phyloP scores from a whole-genome alignment of 202 grass and related monocot genomes.

The Thinopyrum obtusiflorum region DNA sequence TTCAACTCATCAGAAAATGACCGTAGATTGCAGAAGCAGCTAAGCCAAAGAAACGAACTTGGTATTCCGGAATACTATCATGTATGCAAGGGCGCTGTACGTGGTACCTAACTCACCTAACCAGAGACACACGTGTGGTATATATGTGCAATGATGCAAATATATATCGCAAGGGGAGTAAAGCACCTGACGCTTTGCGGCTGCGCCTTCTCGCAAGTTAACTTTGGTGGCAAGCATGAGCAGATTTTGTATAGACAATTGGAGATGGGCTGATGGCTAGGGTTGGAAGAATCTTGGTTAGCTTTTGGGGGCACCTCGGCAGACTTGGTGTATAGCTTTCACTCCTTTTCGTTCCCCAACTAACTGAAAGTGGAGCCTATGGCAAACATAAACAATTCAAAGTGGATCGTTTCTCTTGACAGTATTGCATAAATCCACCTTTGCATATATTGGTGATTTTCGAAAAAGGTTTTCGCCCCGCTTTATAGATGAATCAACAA shows the following conservation, averaged over 20 bases:
- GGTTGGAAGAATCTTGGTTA: slow-evolving; percentile 6
- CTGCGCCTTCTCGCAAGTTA: slow-evolving; percentile 35
- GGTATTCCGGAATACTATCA: not conserved
- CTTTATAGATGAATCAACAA: too few relatives aligned
- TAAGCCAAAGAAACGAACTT: not conserved
- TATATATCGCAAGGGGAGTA: not conserved
- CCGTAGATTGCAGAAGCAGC: slow-evolving; percentile 23
- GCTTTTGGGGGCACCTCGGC: slow-evolving; percentile 20
- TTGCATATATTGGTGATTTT: too few relatives aligned
- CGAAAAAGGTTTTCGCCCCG: too few relatives aligned
- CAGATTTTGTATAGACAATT: not conserved
- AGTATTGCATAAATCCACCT: not conserved
- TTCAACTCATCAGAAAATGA: slow-evolving; percentile 25
- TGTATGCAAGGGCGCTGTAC: not conserved
- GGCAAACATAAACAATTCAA: not conserved
- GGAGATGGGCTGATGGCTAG: not conserved
- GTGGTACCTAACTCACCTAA: slow-evolving; percentile 34
- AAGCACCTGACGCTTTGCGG: slow-evolving; percentile 35
- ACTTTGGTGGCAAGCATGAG: slow-evolving; percentile 32
- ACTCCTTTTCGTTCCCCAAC: slow-evolving; percentile 20
- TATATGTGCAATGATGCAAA: not conserved
- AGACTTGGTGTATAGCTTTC: not conserved
- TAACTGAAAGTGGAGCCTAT: slow-evolving; percentile 1
- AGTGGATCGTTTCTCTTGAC: not conserved
- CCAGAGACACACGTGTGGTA: not conserved